These are phyloP conservation scores for Leptographium radiaticola DNA, from an alignment of 2,329 filamentous ascomycete species.

Conservation along the genomic window DNA sequence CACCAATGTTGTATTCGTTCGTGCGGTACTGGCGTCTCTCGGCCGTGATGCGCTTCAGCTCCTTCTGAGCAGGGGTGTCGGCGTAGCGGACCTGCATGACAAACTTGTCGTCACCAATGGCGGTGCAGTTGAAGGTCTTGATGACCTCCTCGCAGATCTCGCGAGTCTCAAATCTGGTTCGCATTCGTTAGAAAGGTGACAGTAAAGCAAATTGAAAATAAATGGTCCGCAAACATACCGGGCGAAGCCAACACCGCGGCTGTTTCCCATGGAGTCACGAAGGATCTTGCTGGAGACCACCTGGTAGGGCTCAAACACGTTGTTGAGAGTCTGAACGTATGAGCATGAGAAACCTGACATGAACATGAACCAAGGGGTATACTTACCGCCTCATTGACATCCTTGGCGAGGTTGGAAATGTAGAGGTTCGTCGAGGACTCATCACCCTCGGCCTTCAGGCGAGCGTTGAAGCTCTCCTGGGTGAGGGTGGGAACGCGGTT, in stretches of 20 bases:
- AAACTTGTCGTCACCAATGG: constrained; percentile 64
- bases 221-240: constrained; percentile 45
- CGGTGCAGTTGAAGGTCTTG: constrained; percentile 67
- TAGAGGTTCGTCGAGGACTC: constrained; percentile 88
- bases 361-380: neutral
- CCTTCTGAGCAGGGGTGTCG: constrained; percentile 92
- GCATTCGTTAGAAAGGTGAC: constrained; percentile 12
- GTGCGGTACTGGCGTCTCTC: constrained; percentile 92
- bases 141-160: constrained; percentile 87
- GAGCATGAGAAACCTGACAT: neutral
- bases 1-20: constrained; percentile 79
- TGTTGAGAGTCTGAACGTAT: constrained; percentile 46
- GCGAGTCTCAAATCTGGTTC: constrained; percentile 70
- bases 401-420: constrained; percentile 90
- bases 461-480: constrained; percentile 94
- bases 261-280: constrained; percentile 80
- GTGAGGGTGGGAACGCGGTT: constrained; percentile 15
- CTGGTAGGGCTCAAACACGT: constrained; percentile 65
- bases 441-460: constrained; percentile 91
- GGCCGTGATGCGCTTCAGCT: constrained; percentile 89
- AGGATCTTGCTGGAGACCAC: constrained; percentile 93
- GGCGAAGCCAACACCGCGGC: constrained; percentile 93
- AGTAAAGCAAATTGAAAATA: neutral
- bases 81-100: constrained; percentile 92
- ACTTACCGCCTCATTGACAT: constrained; percentile 77